Percentiles rank a stretch among this genome's conserved stretches.
phyloP scores from a whole-genome alignment of 805 yeast species.

The Blastobotrys americana region DNA sequence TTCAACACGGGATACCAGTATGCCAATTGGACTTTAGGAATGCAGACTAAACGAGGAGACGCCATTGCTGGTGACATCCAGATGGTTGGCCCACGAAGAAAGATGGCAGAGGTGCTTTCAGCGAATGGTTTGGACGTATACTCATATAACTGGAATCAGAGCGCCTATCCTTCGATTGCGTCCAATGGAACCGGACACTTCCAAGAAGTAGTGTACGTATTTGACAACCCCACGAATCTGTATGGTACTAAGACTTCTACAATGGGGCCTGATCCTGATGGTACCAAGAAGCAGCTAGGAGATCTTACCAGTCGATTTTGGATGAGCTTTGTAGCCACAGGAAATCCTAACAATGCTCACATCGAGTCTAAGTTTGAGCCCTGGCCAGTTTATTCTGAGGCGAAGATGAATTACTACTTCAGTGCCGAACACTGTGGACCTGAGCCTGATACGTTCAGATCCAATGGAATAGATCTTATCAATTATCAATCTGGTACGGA shows the following conservation, averaged over 20 bases:
- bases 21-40: slow-evolving; percentile 1
- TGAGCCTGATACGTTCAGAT: neutral
- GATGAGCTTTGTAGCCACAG: neutral
- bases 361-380: neutral
- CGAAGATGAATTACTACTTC: neutral
- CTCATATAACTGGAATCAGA: slow-evolving; percentile 2
- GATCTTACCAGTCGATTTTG: neutral
- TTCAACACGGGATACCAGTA: slow-evolving; percentile 10
- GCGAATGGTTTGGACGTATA: neutral
- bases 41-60: slow-evolving; percentile 14
- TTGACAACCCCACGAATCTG: slow-evolving; percentile 1
- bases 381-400: neutral
- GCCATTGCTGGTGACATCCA: slow-evolving; percentile 10
- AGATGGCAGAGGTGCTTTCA: neutral
- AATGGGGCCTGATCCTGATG: neutral
- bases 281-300: neutral
- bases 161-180: neutral
- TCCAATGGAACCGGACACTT: neutral
- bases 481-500: neutral
- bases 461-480: neutral
- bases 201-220: neutral
- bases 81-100: neutral
- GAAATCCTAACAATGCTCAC: neutral
- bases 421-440: neutral
- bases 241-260: neutral